phyloP scores from a whole-genome alignment of 2,329 filamentous ascomycete species.

The Alternaria hordeiaustralica region DNA sequence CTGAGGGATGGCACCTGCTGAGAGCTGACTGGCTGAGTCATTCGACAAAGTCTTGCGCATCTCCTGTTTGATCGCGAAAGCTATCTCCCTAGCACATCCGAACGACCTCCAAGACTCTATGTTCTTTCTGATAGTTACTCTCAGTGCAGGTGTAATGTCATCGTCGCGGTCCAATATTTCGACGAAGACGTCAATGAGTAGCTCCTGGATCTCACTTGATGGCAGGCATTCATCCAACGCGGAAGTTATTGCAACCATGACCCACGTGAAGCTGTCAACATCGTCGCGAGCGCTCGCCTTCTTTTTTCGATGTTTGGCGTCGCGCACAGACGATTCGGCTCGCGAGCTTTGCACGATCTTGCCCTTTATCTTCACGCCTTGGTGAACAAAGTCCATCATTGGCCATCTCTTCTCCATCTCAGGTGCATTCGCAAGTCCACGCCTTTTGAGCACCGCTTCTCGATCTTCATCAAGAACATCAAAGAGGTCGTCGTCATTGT shows the following conservation, averaged over 20 bases:
- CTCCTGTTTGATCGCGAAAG: background rate
- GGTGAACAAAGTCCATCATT: too few relatives aligned
- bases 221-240: background rate
- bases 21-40: fast-evolving
- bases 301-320: too few relatives aligned
- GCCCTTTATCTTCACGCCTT: too few relatives aligned
- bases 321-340: too few relatives aligned
- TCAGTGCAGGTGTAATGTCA: background rate
- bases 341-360: too few relatives aligned
- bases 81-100: background rate
- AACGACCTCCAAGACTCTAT: background rate
- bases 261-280: background rate
- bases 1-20: background rate
- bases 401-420: too few relatives aligned
- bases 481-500: too few relatives aligned
- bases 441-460: too few relatives aligned
- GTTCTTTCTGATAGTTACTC: background rate
- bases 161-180: background rate
- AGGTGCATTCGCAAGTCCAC: too few relatives aligned
- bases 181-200: background rate
- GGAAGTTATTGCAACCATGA: background rate
- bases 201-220: background rate
- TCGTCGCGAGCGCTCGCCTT: too few relatives aligned
- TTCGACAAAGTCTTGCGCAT: background rate
- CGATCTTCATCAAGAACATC: too few relatives aligned